Conservation (phyloP, 495 filamentous ascomycete genomes). For the Aspergillus nidulans region DNA sequence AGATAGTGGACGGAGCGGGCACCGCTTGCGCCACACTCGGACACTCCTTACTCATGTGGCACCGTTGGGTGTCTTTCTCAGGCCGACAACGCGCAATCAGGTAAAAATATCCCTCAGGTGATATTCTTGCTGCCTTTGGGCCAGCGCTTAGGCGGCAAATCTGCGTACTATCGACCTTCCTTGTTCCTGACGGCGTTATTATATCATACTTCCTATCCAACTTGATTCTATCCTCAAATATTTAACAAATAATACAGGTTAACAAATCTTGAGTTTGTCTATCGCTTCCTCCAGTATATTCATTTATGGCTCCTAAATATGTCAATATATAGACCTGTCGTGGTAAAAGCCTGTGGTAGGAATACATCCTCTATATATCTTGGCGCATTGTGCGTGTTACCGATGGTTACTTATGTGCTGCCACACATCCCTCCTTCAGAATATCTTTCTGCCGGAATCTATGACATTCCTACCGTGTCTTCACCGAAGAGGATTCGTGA, state of each 20-base stretch:
- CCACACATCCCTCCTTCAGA: constrained; percentile 8
- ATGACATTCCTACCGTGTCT: constrained; percentile 30
- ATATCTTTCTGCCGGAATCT: constrained; percentile 48
- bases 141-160: constrained; percentile 2
- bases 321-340: no score
- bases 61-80: constrained; percentile 15
- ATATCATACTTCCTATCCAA: neutral
- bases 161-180: neutral
- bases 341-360: no score
- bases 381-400: neutral
- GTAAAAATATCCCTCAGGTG: constrained; percentile 3
- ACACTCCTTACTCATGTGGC: constrained; percentile 22
- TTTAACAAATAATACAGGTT: no score
- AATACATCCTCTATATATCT: no score
- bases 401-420: neutral
- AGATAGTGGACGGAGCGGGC: neutral
- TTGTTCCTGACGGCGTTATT: constrained; percentile 5
- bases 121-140: constrained; percentile 7
- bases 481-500: constrained; percentile 10
- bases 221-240: neutral
- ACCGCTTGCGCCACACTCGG: constrained; percentile 26
- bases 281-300: neutral
- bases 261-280: no score
- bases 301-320: neutral
- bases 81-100: constrained; percentile 21